These are phyloP conservation scores for Cladophialophora exuberans DNA, from an alignment of 2,329 filamentous ascomycete species.

Conservation along the genomic window DNA sequence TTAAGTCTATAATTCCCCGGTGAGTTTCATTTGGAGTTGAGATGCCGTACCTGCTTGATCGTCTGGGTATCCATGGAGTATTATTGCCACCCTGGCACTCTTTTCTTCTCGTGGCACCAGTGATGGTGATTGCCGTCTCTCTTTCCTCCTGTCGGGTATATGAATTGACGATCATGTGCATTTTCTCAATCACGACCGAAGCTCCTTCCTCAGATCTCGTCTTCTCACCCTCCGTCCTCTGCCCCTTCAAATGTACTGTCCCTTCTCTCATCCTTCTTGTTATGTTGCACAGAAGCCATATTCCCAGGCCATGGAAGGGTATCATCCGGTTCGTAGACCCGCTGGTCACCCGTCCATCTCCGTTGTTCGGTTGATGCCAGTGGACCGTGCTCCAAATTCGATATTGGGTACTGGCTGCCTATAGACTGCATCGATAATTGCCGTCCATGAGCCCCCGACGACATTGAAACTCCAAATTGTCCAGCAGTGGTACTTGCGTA, in stretches of 20 bases:
- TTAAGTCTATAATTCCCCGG: no score
- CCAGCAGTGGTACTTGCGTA: conserved; percentile 7
- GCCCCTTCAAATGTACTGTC: conserved; percentile 4
- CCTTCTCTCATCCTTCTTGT: not conserved
- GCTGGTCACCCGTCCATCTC: not conserved
- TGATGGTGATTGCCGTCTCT: no score
- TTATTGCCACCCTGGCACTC: no score
- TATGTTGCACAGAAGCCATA: conserved; percentile 18
- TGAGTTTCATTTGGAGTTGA: no score
- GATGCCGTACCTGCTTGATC: no score
- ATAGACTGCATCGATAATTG: not conserved
- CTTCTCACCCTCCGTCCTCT: not conserved
- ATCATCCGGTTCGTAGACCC: not conserved
- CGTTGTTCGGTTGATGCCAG: not conserved
- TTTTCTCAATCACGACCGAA: no score
- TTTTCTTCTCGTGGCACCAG: no score
- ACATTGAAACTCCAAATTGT: not conserved
- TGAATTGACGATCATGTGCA: no score
- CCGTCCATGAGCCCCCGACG: not conserved
- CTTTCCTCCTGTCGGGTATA: no score
- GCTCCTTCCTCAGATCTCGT: no score
- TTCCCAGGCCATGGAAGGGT: conserved; percentile 26
- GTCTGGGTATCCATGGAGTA: no score
- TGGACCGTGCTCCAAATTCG: not conserved
- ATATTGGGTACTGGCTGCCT: not conserved